Conservation (phyloP, 2,329 filamentous ascomycete genomes). For the Colletotrichum graminicola region DNA sequence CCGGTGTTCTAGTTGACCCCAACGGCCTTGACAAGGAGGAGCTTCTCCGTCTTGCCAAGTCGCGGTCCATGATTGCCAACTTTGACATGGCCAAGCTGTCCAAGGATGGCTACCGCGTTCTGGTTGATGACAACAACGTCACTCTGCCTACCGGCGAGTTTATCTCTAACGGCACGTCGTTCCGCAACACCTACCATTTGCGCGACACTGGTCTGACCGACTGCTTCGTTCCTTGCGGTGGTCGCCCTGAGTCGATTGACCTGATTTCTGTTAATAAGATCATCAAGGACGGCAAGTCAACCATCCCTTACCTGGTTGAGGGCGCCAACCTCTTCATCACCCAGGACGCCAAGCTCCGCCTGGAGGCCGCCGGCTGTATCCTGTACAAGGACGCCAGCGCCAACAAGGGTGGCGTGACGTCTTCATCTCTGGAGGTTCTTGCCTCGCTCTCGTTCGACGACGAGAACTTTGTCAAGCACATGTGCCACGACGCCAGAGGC, state of each 20-base stretch:
- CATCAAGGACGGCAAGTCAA: slow-evolving; percentile 88
- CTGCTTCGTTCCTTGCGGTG: slow-evolving; percentile 94
- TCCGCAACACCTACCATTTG: slow-evolving; percentile 98
- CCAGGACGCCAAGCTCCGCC: slow-evolving; percentile 94
- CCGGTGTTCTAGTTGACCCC: slow-evolving; percentile 93
- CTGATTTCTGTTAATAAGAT: slow-evolving; percentile 87
- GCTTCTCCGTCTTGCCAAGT: slow-evolving; percentile 85
- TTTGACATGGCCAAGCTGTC: slow-evolving; percentile 91
- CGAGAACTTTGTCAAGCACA: slow-evolving; percentile 86
- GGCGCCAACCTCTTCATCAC: slow-evolving; percentile 99
- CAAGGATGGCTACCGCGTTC: slow-evolving; percentile 86
- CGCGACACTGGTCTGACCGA: slow-evolving; percentile 83
- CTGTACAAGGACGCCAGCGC: slow-evolving; percentile 98
- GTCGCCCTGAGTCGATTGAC: slow-evolving; percentile 96
- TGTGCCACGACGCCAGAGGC: slow-evolving; percentile 84
- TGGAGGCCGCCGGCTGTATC: slow-evolving; percentile 95
- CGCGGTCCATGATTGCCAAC: slow-evolving; percentile 88
- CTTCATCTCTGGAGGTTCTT: slow-evolving; percentile 94
- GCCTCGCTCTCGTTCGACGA: slow-evolving; percentile 96
- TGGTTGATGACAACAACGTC: slow-evolving; percentile 91
- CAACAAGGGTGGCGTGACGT: slow-evolving; percentile 99
- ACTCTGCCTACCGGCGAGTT: slow-evolving; percentile 89
- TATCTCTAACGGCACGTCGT: slow-evolving; percentile 90
- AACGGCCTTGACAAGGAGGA: slow-evolving; percentile 89
- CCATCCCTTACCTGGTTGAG: slow-evolving; percentile 95